Evolutionary conservation across 108 stramenopile species (phyloP).

Genomic region (Schizochytrium sp.): DNA sequence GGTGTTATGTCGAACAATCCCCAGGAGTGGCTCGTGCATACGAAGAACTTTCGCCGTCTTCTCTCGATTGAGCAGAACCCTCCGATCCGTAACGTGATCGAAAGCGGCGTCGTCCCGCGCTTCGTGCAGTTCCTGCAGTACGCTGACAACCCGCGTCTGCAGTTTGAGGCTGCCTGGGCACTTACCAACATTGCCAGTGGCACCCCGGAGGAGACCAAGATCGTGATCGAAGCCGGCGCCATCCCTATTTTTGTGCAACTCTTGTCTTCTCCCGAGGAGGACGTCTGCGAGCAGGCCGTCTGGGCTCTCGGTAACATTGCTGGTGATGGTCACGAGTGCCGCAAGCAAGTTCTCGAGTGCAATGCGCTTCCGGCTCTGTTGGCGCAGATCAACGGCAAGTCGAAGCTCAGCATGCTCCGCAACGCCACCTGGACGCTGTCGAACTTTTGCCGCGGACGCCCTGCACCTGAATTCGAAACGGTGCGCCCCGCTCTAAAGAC

Average conservation of each 20-base stretch:
- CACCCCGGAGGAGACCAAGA: conserved; percentile 89
- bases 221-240: conserved; percentile 95
- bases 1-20: neutral
- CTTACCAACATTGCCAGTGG: conserved; percentile 97
- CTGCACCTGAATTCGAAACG: conserved; percentile 87
- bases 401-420: conserved; percentile 67
- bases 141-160: conserved; percentile 83
- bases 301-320: conserved; percentile 99
- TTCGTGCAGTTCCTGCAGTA: conserved; percentile 88
- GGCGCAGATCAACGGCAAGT: conserved; percentile 54
- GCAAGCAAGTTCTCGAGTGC: conserved; percentile 81
- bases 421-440: conserved; percentile 98
- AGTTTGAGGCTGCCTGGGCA: conserved; percentile 99
- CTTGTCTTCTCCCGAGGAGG: conserved; percentile 79
- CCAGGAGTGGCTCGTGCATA: neutral
- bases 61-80: conserved; percentile 93
- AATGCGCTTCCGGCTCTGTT: conserved; percentile 89
- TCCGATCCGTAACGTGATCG: conserved; percentile 95
- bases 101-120: conserved; percentile 84
- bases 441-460: conserved; percentile 98
- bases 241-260: conserved; percentile 89
- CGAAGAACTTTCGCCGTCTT: conserved; percentile 32
- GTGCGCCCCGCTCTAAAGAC: conserved; percentile 79
- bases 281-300: conserved; percentile 94
- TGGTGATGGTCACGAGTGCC: conserved; percentile 88